Evolutionary conservation across 495 filamentous ascomycete species (phyloP).

Genomic region (Penicillium coprophilum): DNA sequence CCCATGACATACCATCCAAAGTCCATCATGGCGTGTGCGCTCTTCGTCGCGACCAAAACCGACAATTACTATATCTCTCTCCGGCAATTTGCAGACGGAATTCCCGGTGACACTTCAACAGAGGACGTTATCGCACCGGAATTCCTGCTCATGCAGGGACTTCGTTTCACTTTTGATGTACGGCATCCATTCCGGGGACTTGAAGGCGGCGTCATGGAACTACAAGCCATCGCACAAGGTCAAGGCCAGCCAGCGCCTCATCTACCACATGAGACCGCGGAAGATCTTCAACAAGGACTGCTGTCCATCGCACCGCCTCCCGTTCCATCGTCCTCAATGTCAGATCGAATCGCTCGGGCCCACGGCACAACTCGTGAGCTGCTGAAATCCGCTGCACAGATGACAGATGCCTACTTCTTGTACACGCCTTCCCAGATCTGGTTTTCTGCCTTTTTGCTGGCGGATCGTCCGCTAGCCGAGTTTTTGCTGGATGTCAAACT

Average conservation of each 20-base stretch:
- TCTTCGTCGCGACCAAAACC: conserved; percentile 91
- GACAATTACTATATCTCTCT: conserved; percentile 79
- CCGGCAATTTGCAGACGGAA: conserved; percentile 59
- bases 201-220: conserved; percentile 82
- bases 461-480: conserved; percentile 67
- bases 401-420: conserved; percentile 94
- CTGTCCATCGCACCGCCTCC: conserved; percentile 29
- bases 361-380: conserved; percentile 69
- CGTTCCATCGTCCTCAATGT: conserved; percentile 29
- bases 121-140: conserved; percentile 87
- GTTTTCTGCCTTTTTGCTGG: conserved; percentile 73
- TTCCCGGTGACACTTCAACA: conserved; percentile 59
- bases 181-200: conserved; percentile 87
- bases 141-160: conserved; percentile 84
- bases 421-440: conserved; percentile 94
- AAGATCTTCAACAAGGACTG: conserved; percentile 36
- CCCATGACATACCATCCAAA: conserved; percentile 92
- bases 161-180: conserved; percentile 92
- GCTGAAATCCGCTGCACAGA: conserved; percentile 73
- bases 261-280: conserved; percentile 34
- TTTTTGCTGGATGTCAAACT: conserved; percentile 77
- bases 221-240: conserved; percentile 62
- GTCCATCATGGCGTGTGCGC: conserved; percentile 76
- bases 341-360: conserved; percentile 59
- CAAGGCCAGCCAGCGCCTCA: conserved; percentile 43